phyloP scores from a whole-genome alignment of 148 eudicot genomes.

The Arbutus unedo region DNA sequence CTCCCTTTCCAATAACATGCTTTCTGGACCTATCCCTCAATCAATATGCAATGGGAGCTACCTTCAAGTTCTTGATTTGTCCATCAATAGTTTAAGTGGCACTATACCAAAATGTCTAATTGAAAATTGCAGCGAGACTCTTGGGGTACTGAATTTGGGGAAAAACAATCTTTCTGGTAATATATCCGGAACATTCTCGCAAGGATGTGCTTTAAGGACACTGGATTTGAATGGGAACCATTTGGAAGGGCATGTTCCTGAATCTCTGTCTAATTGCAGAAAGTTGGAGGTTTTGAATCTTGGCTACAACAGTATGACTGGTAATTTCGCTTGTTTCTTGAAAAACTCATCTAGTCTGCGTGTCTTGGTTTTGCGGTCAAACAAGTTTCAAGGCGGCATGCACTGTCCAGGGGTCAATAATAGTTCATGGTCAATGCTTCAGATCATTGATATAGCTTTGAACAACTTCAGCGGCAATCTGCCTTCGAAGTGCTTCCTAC shows the following conservation, averaged over 20 bases:
- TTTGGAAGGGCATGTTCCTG: constrained; percentile 43
- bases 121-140: constrained; percentile 1
- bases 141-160: constrained; percentile 36
- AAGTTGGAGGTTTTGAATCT: constrained; percentile 44
- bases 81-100: constrained; percentile 30
- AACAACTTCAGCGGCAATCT: constrained; percentile 35
- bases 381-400: constrained; percentile 41
- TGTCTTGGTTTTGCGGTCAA: constrained; percentile 48
- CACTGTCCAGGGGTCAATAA: constrained; percentile 12
- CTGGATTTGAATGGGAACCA: constrained; percentile 37
- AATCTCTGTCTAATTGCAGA: constrained; percentile 41
- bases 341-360: constrained; percentile 29
- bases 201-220: constrained; percentile 31
- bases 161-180: constrained; percentile 33
- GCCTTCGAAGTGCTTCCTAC: not conserved
- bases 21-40: constrained; percentile 35
- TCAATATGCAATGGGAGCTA: constrained; percentile 30
- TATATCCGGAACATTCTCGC: constrained; percentile 20
- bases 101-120: constrained; percentile 32
- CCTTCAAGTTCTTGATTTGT: constrained; percentile 49
- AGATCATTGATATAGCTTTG: constrained; percentile 40
- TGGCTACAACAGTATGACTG: constrained; percentile 38
- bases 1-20: constrained; percentile 33
- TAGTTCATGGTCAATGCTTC: constrained; percentile 29
- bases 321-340: constrained; percentile 47